Conservation (phyloP, 1,139 yeast genomes). For the Blastobotrys aristatus region DNA sequence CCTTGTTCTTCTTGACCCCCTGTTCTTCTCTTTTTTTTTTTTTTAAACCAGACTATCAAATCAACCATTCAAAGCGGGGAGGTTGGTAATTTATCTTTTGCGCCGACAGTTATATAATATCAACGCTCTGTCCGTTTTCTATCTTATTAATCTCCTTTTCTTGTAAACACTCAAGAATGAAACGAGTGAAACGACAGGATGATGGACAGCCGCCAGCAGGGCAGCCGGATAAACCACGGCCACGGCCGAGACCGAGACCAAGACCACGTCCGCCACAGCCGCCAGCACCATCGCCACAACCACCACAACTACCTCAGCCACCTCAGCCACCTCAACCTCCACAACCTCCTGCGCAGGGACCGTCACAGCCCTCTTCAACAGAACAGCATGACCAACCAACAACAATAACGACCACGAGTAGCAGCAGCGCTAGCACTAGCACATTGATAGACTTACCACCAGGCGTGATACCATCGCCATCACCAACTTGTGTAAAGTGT, state of each 20-base stretch:
- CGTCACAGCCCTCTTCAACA: not conserved
- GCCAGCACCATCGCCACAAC: not conserved
- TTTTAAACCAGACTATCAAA: too few relatives aligned
- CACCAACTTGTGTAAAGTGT: conserved; percentile 11
- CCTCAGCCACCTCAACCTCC: not conserved
- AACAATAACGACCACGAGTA: too few relatives aligned
- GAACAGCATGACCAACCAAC: not conserved
- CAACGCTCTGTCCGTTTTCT: not conserved
- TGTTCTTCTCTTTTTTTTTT: too few relatives aligned
- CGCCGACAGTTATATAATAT: too few relatives aligned
- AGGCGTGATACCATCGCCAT: not conserved
- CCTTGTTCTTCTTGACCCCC: too few relatives aligned
- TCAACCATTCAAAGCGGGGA: too few relatives aligned
- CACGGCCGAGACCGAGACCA: not conserved
- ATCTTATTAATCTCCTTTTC: not conserved
- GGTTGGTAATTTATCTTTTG: too few relatives aligned
- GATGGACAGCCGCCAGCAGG: not conserved
- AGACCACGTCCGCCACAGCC: not conserved
- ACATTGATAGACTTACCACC: too few relatives aligned
- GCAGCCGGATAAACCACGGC: not conserved
- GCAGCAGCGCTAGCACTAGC: too few relatives aligned
- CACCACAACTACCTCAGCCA: not conserved
- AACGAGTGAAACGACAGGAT: not conserved
- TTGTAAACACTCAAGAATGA: not conserved
- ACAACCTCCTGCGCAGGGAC: not conserved